Conservation (phyloP, 805 yeast species). For the Scheffersomyces lignosus region DNA sequence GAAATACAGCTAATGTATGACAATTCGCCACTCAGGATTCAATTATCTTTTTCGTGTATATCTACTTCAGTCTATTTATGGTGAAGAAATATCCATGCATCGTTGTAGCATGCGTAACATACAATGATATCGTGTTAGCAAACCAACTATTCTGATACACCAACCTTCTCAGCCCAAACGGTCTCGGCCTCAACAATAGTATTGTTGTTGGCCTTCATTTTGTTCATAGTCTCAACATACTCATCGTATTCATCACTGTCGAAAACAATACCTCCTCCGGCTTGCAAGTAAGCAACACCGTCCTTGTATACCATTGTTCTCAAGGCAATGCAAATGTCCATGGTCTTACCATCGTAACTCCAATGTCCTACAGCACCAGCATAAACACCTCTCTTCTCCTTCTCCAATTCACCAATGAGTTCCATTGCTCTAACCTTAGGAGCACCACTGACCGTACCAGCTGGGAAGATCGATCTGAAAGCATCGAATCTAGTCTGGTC, state of each 20-base stretch:
- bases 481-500: conserved; percentile 95
- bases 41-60: too few relatives aligned
- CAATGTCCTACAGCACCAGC: conserved; percentile 99
- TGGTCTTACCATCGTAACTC: conserved; percentile 91
- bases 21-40: too few relatives aligned
- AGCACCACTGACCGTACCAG: conserved; percentile 98
- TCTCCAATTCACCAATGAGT: conserved; percentile 82
- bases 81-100: too few relatives aligned
- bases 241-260: conserved; percentile 96
- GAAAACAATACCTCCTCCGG: conserved; percentile 97
- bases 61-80: too few relatives aligned
- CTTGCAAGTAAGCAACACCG: conserved; percentile 89
- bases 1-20: too few relatives aligned
- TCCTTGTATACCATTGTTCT: conserved; percentile 96
- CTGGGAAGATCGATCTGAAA: conserved; percentile 96
- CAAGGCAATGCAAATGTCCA: conserved; percentile 97
- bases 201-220: conserved; percentile 89
- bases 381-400: conserved; percentile 92
- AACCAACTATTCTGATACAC: conserved; percentile 7
- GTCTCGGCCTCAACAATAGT: conserved; percentile 93
- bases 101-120: too few relatives aligned
- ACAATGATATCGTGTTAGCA: too few relatives aligned
- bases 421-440: conserved; percentile 98
- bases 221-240: conserved; percentile 94
- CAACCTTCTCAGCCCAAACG: conserved; percentile 57